Base-by-base conservation (phyloP, 225 moss, liverwort and hornwort species). In the Marchantia polymorpha region DNA sequence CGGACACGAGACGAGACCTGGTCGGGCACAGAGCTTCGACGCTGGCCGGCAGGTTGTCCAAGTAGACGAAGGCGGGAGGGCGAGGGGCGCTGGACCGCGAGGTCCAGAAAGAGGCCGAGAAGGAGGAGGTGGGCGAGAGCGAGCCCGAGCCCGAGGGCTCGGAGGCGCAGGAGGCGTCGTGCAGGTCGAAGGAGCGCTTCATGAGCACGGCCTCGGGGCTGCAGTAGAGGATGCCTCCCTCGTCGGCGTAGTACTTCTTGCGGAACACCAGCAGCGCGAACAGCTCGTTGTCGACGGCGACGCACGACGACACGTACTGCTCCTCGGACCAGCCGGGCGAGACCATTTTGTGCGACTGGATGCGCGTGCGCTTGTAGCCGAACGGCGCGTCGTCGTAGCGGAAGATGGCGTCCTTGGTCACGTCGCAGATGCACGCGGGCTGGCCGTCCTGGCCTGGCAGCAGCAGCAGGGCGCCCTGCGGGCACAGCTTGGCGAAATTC, bases 401-500 rank as follows among this genome's bases (percentile, higher is more conserved):
- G 54, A 25, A 73, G 73, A 73, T 73, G 54, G 73, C 73, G 54
- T 73, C 73, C 73, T 53, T 73, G 26, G 73, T 73, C 54, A 73
- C 73, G 23, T 73, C 53, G 15, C 50, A 53, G 73, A 73, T 53
- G 73, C 73, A 73, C n/a, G n/a, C n/a, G 5, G 26, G 54, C 15
- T 26, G 52, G 29, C 73, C 73, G 8, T 73, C 73, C 16, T 54
- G 73, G 27, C 53, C 73, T 69, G 16, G 0, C 27, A 26, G 7
- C 53, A 53, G 27, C 3, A 73, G 53, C 26, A 73, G 8, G 7
- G 26, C 73, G 7, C 73, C 73, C 15, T 73, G 73, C 12, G 73
- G 54, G 16, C 52, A 53, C 26, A 73, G 73, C 15, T 73, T 73
- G 27, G 85, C 74, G 79, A 85, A 85, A 20, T 79, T 55, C 22